Base-by-base conservation (phyloP, 1,284 basidiomycete species). In the Anthracocystis panici-leucophaei region DNA sequence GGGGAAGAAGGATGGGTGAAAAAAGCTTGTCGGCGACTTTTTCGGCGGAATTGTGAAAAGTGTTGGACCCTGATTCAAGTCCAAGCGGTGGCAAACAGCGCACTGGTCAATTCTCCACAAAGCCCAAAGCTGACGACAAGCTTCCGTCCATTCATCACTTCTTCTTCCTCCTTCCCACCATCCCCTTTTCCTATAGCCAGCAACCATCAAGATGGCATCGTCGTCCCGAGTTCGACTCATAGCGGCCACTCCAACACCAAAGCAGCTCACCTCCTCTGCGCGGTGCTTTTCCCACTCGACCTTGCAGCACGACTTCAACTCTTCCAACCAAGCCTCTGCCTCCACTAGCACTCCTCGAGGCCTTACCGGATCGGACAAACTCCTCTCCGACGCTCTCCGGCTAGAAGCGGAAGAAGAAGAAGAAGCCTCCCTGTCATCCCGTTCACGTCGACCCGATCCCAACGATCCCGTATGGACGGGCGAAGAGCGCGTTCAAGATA, bases 401-500 rank as follows among this genome's bases (percentile, higher is more conserved):
- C 38, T 62, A 11, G 66, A 75, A 41, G 59, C 25, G 16, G 58
- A 65, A 31, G 72, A 75, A 55, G 58, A 65, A 31, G 72, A 75
- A 55, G 52, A 58, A 20, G 41, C 48, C 1, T 25, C 31, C 0
- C 55, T 74, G 8, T 23, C 50, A 7, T 9, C 16, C 0, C 18
- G 41, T 1, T 25, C 54, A 2, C 50, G 45, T 1, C 2, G 1
- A 7, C 67, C 49, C 8, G 72, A 75, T 31, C 67, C 76, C 3
- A 65, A 62, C 27, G 80, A 80, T 60, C 70, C 75, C 3, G 42
- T 74, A 9, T 82, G 81, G 80, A 77, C 77, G 3, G 81, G 80
- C 23, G 79, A 82, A 11, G 81, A 83, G 46, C 60, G 80, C 0
- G 41, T 82, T 0, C 75, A 82, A 46, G 79, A 81, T 46, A 77